Evolutionary conservation across 129 eudicot species (phyloP), one percentile per base, ranked within the genome.

Genomic region (Artemisia tridentata): DNA sequence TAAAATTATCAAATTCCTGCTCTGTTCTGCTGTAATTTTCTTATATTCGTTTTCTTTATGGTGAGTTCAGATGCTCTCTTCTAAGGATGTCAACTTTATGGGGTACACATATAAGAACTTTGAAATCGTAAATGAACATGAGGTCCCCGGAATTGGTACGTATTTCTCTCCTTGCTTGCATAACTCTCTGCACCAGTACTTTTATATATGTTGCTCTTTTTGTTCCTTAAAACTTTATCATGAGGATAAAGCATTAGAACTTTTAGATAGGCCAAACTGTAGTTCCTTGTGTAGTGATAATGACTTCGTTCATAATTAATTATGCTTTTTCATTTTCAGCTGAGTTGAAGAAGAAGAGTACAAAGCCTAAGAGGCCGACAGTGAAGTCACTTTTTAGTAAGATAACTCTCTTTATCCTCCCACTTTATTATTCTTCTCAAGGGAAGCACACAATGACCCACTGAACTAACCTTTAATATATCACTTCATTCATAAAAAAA

Each of bases 321-420:
- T 54, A 14, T 25, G 49, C n/a, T 63, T 16, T 48, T 2, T 20
- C 21, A 6, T 52, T 73, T 74, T 73, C 90, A 93, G 99, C 96
- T 65, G 96, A 93, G 86, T 75, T 93, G 73, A 93, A 84, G 95
- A 93, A 93, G 91, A 93, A 93, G 84, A 90, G 81, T 79, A 56
- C 84, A 74, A 93, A 93, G 70, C 86, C 97, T 7, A 93, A 93
- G 85, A 80, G 97, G 77, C 99, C 99, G 23, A 93, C 99, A 27
- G 92, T 93, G 80, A 89, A 93, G 79, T 87, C 98, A 51, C 98
- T 93, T 53, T 93, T 93, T 80, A 88, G 98, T 93, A 89, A 34
- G 88, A 34, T 80, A 64, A 74, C 79, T 54, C 58, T 79, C 69
- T 21, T 72, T 69, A 67, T 77, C 55, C 57, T n/a, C 16, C 31